phyloP scores from a whole-genome alignment of 2,329 filamentous ascomycete genomes.

The Aspergillus oerlinghausenensis region DNA sequence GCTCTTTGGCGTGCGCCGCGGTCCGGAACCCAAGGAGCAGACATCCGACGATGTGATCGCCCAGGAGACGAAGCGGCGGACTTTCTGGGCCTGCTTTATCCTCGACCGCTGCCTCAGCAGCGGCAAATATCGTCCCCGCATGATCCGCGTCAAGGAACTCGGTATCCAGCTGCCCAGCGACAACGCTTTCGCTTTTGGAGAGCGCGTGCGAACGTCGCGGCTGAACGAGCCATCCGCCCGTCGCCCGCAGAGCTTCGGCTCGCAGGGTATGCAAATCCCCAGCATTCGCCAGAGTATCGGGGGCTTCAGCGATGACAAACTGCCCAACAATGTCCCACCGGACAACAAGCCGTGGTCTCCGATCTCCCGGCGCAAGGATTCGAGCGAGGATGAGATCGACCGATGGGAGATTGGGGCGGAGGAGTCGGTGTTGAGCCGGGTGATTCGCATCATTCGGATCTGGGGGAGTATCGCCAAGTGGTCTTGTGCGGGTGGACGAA shows the following conservation, averaged over 20 bases:
- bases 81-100: conserved; percentile 57
- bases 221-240: conserved; percentile 42
- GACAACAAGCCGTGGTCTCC: conserved; percentile 39
- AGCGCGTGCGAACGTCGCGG: conserved; percentile 49
- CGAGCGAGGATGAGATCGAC: conserved; percentile 41
- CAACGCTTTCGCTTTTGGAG: conserved; percentile 52
- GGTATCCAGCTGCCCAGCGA: conserved; percentile 54
- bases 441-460: conserved; percentile 52
- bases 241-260: conserved; percentile 36
- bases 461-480: conserved; percentile 54
- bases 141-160: conserved; percentile 48
- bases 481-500: conserved; percentile 52
- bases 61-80: conserved; percentile 52
- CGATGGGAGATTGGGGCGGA: conserved; percentile 51
- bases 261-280: conserved; percentile 40
- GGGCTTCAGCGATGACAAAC: conserved; percentile 35
- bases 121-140: conserved; percentile 51
- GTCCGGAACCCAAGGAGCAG: conserved; percentile 31
- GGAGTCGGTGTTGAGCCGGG: conserved; percentile 51
- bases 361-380: conserved; percentile 35
- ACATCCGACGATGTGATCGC: conserved; percentile 47
- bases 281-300: conserved; percentile 39
- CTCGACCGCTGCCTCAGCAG: conserved; percentile 53
- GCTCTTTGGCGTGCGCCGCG: conserved; percentile 33
- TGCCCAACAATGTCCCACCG: conserved; percentile 28